Base-by-base conservation (phyloP, 2,329 filamentous ascomycete genomes). In the Tolypocladium tundrense region DNA sequence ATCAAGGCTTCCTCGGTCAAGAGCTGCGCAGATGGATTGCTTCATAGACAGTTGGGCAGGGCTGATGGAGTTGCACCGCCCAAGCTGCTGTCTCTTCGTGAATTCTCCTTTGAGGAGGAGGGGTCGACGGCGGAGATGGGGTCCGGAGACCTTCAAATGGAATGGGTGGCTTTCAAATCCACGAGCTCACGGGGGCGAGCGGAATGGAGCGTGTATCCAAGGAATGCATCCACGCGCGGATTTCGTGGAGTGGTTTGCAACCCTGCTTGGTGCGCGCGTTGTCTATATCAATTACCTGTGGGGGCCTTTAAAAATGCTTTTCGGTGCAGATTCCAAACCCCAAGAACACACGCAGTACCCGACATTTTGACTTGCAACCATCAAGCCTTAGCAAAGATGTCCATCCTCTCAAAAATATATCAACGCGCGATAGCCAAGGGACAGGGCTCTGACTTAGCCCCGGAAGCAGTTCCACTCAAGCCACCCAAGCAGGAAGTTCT, bases 101-200 rank as follows among this genome's bases (percentile, higher is more conserved):
- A 6, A 31, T 6, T 6, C 27, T 6, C 6, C 4, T 31, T 31
- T 31, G 27, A 31, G 5, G 27, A 31, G 24, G 24, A 27, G 24
- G 24, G 24, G 24, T 27, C 24, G 24, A 27, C 24, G 24, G 24
- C 24, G 24, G 24, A 3, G 24, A 27, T 31, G 27, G 27, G 27
- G 27, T 31, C 6, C 27, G 5, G 35, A 37, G 35, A 3, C 35
- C 35, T 37, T 37, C 11, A 11, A 37, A 37, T 37, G 41, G 41
- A 43, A 43, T 43, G 41, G 41, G 2, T 43, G 41, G n/a, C n/a
- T 68, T n/a, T 21, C 10, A 21, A 43, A 43, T 11, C 2, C 41
- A 21, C 41, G 41, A 43, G 16, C 41, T 21, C 16, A 21, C 41
- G 41, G n/a, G 4, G 19, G n/a, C 16, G 10, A 16, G 41, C 6